Evolutionary conservation across 2,329 filamentous ascomycete genomes (phyloP).

Genomic region (Aureobasidium namibiae): DNA sequence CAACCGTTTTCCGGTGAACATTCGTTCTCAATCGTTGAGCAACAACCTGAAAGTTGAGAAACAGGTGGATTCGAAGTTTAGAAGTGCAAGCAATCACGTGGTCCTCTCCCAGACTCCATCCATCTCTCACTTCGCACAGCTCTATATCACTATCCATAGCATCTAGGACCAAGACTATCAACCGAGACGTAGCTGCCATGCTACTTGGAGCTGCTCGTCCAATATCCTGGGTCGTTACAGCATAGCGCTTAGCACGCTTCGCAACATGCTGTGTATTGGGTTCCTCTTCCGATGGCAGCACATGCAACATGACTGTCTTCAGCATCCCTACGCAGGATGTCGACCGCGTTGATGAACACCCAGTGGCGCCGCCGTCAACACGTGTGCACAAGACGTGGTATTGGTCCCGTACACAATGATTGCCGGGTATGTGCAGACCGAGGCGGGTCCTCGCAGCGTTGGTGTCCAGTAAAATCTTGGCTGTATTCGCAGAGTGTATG

Average conservation of each 20-base stretch:
- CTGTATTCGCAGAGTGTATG: background rate
- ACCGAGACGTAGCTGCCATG: background rate
- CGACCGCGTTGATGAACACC: no score
- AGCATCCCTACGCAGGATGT: no score
- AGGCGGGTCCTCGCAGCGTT: background rate
- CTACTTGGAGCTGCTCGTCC: background rate
- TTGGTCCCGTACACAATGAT: background rate
- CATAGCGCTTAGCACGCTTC: background rate
- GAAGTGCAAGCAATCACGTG: no score
- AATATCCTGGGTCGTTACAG: background rate
- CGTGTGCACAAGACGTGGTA: no score
- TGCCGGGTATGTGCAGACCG: background rate
- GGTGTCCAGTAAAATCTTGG: background rate
- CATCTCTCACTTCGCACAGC: background rate
- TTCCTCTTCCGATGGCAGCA: no score
- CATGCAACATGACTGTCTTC: no score
- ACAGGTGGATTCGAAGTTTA: background rate
- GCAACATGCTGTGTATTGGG: no score
- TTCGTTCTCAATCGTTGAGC: background rate
- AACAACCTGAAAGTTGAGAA: no score
- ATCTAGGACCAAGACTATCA: background rate
- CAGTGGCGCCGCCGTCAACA: no score
- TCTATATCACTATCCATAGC: background rate
- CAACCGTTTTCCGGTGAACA: background rate
- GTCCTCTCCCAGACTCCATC: background rate